Conservation (phyloP, 345 rosid genomes). For the Chamaenerion angustifolium region DNA sequence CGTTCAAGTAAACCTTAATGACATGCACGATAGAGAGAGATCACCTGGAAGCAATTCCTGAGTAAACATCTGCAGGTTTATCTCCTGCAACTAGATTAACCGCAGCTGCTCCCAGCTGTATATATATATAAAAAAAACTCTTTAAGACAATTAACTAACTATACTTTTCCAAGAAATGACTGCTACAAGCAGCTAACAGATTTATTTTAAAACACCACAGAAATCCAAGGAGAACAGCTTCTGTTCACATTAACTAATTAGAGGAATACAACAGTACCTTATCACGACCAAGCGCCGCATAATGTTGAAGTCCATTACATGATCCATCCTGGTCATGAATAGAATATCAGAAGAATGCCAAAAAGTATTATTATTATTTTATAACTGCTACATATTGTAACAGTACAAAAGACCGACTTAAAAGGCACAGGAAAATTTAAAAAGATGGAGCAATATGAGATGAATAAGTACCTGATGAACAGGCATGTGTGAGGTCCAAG, state of each 20-base stretch:
- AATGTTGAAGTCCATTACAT: constrained; percentile 98
- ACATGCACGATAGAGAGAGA: constrained; percentile 6
- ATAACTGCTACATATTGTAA: neutral
- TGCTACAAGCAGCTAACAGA: too few species aligned
- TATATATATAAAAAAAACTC: constrained; percentile 13
- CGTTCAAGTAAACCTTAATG: neutral
- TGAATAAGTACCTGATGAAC: constrained; percentile 66
- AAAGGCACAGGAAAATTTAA: too few species aligned
- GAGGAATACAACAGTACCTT: constrained; percentile 31
- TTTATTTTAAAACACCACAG: too few species aligned
- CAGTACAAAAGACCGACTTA: too few species aligned
- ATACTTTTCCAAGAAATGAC: neutral
- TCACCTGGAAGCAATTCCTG: constrained; percentile 79
- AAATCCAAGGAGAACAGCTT: neutral
- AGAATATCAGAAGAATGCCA: constrained; percentile 1
- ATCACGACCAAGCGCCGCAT: constrained; percentile 99
- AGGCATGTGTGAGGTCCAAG: constrained; percentile 61
- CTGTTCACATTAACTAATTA: neutral
- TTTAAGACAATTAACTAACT: constrained; percentile 11
- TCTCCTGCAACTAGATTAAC: constrained; percentile 89
- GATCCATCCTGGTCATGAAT: constrained; percentile 77
- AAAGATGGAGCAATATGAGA: too few species aligned
- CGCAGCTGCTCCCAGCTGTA: constrained; percentile 94
- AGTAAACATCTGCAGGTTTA: constrained; percentile 90
- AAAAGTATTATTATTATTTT: neutral